Percentiles rank a stretch among this genome's conserved stretches.
Conservation (phyloP, 495 filamentous ascomycete species). For the Penicillium longicatenatum region DNA sequence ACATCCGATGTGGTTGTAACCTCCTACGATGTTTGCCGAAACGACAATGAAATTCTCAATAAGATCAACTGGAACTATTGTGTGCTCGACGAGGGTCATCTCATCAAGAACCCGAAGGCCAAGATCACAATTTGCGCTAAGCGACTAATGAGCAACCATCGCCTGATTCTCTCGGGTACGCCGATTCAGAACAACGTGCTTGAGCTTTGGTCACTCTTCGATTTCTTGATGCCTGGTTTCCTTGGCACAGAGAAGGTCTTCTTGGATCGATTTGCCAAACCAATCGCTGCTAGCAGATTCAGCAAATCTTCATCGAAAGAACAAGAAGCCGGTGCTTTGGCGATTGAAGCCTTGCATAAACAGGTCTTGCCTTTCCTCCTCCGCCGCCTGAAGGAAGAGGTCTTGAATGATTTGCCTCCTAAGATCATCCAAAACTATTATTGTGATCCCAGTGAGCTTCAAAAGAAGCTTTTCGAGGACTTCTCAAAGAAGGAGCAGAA, state of each 20-base stretch:
- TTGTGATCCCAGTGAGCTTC: constrained; percentile 94
- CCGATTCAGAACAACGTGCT: constrained; percentile 98
- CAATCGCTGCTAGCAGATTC: constrained; percentile 91
- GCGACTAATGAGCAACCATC: constrained; percentile 82
- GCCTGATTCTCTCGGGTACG: constrained; percentile 92
- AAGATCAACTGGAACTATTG: constrained; percentile 94
- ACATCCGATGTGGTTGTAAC: constrained; percentile 91
- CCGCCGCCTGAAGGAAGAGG: constrained; percentile 95
- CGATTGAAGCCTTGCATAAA: constrained; percentile 96
- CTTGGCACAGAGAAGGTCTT: constrained; percentile 98
- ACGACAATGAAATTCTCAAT: constrained; percentile 83
- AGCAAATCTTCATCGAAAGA: constrained; percentile 97
- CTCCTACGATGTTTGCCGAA: constrained; percentile 95
- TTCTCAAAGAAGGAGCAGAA: constrained; percentile 92
- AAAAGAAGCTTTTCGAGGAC: constrained; percentile 93
- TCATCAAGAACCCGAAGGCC: constrained; percentile 97
- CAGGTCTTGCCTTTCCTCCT: constrained; percentile 97
- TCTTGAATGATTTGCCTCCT: constrained; percentile 91
- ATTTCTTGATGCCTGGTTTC: constrained; percentile 99
- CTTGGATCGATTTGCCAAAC: constrained; percentile 94
- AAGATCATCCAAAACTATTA: constrained; percentile 99
- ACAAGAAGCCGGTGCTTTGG: constrained; percentile 93
- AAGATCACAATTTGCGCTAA: constrained; percentile 94
- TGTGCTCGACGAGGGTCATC: constrained; percentile 93
- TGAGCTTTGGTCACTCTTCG: constrained; percentile 98